Evolutionary conservation across 805 yeast genomes (phyloP).

Genomic region (Saccharomyces paradoxus): DNA sequence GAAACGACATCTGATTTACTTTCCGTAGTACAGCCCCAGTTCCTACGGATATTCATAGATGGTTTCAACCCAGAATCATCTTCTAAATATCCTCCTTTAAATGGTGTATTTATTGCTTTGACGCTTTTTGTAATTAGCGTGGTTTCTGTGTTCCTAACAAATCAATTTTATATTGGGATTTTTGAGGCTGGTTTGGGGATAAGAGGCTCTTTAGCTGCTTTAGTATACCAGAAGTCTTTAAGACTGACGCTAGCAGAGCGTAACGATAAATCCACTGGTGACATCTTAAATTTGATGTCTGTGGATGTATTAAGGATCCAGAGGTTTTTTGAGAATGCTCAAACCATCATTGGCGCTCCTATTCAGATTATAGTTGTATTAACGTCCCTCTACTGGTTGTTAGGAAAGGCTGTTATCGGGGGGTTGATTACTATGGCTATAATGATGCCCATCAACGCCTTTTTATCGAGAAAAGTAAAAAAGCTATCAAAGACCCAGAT

Average conservation of each 20-base stretch:
- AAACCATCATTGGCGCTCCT: slow-evolving; percentile 52
- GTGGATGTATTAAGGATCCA: slow-evolving; percentile 66
- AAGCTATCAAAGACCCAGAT: slow-evolving; percentile 45
- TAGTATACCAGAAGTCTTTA: slow-evolving; percentile 65
- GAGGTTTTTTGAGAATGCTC: slow-evolving; percentile 47
- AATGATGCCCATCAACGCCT: slow-evolving; percentile 51
- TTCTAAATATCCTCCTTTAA: slow-evolving; percentile 38
- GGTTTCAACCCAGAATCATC: slow-evolving; percentile 33
- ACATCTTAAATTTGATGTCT: slow-evolving; percentile 68
- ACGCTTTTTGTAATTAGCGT: slow-evolving; percentile 58
- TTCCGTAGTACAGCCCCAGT: slow-evolving; percentile 47
- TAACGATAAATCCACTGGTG: slow-evolving; percentile 58
- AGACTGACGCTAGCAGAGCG: slow-evolving; percentile 59
- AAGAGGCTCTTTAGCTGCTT: slow-evolving; percentile 56
- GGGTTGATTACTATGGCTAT: slow-evolving; percentile 47
- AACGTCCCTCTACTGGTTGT: slow-evolving; percentile 43
- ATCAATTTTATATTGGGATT: slow-evolving; percentile 56
- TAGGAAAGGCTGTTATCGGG: slow-evolving; percentile 52
- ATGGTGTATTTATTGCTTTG: slow-evolving; percentile 56
- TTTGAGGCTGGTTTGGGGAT: slow-evolving; percentile 56
- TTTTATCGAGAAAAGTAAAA: slow-evolving; percentile 39
- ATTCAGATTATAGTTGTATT: slow-evolving; percentile 46
- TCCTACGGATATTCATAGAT: slow-evolving; percentile 42
- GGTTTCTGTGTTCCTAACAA: slow-evolving; percentile 52
- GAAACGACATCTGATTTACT: slow-evolving; percentile 35